Base-by-base conservation (phyloP, 2,329 filamentous ascomycete species). In the Phyllosticta citrichinensis region DNA sequence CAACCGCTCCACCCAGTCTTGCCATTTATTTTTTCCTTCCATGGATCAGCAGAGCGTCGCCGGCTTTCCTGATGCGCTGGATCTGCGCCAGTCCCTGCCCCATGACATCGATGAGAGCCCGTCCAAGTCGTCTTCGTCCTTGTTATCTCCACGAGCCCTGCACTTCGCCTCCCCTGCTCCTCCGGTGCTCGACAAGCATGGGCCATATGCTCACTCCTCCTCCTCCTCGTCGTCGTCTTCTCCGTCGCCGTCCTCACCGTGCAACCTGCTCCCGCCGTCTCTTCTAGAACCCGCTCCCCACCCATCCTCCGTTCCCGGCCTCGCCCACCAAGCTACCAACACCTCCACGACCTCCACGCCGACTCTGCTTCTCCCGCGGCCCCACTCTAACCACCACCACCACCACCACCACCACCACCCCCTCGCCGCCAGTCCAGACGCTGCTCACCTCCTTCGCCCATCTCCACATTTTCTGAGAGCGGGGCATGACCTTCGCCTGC, bases 401-500 rank as follows among this genome's bases (percentile, higher is more conserved):
- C 51, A 58, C 57, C 35, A 22, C 52, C 53, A 53, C 57, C 50
- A 19, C 57, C 47, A 52, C 9, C 51, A 58, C 57, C 35, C 33
- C 33, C 10, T 40, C 33, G 51, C 57, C 51, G 33, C 27, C 27
- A 30, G 27, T 30, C 27, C 57, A 52, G 50, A 17, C 58, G 52
- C n/a, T 55, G 24, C 58, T 51, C 30, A 30, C 50, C 50, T 56
- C 12, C 33, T 30, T 55, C 58, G 24, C 52, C 58, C 52, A 10
- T 55, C 58, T 12, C 58, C 58, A 30, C 58, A 55, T 30, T 52
- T 58, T 51, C 51, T 55, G 35, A 60, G 55, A 19, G 24, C 35
- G 12, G 24, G 52, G 50, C 22, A 52, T 20, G n/a, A 40, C 35
- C 70, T 83, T 51, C 78, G 80, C 58, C 74, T 83, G 17, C 81